phyloP scores from a whole-genome alignment of 495 filamentous ascomycete species.

The Letharia columbiana region DNA sequence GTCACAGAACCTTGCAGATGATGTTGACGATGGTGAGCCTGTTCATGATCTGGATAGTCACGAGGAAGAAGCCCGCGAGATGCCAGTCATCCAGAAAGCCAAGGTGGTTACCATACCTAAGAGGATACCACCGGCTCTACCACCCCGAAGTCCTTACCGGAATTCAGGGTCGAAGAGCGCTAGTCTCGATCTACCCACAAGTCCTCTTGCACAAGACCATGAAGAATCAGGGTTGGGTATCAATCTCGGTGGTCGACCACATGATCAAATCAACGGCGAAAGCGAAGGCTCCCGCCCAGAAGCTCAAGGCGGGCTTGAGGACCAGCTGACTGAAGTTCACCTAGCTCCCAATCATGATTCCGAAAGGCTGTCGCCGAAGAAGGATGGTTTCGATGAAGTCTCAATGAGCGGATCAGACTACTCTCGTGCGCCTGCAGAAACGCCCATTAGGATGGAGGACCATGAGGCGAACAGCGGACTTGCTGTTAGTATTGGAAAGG shows the following conservation, averaged over 20 bases:
- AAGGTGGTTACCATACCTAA: constrained; percentile 66
- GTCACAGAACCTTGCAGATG: constrained; percentile 32
- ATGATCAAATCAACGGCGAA: constrained; percentile 12
- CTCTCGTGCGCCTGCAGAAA: constrained; percentile 15
- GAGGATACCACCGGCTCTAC: constrained; percentile 55
- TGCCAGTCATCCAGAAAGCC: constrained; percentile 50
- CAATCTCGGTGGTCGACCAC: constrained; percentile 26
- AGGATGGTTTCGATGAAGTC: constrained; percentile 22
- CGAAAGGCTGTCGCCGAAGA: constrained; percentile 15
- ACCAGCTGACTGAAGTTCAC: constrained; percentile 18
- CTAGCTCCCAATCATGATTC: constrained; percentile 13
- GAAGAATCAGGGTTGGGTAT: constrained; percentile 21
- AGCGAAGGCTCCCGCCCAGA: constrained; percentile 15
- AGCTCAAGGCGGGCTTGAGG: constrained; percentile 8
- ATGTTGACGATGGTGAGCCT: constrained; percentile 25
- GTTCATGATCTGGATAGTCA: constrained; percentile 26
- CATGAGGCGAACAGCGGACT: constrained; percentile 6
- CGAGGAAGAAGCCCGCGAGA: constrained; percentile 34
- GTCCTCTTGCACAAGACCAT: constrained; percentile 17
- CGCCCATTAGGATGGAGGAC: constrained; percentile 15
- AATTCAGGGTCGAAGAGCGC: constrained; percentile 7
- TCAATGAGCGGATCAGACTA: constrained; percentile 26
- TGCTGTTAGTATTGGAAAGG: constrained; percentile 8
- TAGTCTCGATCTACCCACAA: constrained; percentile 17
- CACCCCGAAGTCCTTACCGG: constrained; percentile 50